Evolutionary conservation across 257 asterid species (phyloP).

Genomic region (Nicotiana benthamiana): DNA sequence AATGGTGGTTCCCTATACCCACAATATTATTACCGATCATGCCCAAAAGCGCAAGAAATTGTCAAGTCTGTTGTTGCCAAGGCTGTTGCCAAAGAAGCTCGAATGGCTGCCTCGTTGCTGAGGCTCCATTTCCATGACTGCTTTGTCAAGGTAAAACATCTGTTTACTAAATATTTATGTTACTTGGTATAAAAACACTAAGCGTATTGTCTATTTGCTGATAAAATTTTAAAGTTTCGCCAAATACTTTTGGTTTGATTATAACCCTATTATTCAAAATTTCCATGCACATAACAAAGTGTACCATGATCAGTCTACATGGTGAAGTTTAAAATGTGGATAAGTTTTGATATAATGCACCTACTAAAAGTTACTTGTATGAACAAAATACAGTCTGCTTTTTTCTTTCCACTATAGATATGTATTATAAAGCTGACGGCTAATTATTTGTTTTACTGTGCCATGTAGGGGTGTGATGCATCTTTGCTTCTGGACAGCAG

Average conservation of each 20-base stretch:
- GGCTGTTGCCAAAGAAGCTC: slow-evolving; percentile 70
- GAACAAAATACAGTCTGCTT: neutral
- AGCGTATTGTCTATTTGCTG: neutral
- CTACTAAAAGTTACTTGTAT: neutral
- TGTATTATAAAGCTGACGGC: neutral
- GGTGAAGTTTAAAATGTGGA: neutral
- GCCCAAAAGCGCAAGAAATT: slow-evolving; percentile 61
- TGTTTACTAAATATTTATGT: neutral
- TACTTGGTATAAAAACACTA: neutral
- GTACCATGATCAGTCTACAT: neutral
- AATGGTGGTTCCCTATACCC: slow-evolving; percentile 59
- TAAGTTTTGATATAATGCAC: neutral
- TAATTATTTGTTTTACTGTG: neutral
- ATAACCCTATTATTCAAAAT: neutral
- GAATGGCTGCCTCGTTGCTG: slow-evolving; percentile 90
- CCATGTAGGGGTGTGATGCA: slow-evolving; percentile 83
- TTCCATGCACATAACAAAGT: neutral
- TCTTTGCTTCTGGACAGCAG: slow-evolving; percentile 70
- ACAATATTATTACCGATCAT: slow-evolving; percentile 64
- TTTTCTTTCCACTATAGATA: neutral
- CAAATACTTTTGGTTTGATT: neutral
- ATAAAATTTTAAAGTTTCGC: neutral
- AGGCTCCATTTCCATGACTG: slow-evolving; percentile 95
- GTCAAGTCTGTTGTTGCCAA: slow-evolving; percentile 65
- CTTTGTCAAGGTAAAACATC: slow-evolving; percentile 62